Conservation (phyloP, 495 filamentous ascomycete species). For the Aspergillus carlsbadensis region DNA sequence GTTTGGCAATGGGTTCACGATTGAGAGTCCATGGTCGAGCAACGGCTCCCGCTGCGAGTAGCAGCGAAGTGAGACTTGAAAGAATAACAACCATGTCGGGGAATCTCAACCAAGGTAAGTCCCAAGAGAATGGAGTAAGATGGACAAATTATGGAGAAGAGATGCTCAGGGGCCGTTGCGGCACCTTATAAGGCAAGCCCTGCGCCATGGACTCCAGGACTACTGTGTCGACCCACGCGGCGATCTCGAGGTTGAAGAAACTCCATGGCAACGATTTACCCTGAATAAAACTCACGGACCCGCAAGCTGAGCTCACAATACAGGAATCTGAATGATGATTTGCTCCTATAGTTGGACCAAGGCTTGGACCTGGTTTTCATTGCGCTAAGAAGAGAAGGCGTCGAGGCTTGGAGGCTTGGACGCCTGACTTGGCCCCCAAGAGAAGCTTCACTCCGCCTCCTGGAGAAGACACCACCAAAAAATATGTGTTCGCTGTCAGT, state of each 20-base stretch:
- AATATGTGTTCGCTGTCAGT: background rate
- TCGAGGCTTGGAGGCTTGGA: no score
- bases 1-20: background rate
- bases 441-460: conserved; percentile 5
- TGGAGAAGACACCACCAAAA: background rate
- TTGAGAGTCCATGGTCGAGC: background rate
- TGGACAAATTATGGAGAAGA: background rate
- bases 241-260: no score
- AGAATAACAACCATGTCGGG: conserved; percentile 2
- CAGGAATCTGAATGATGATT: no score
- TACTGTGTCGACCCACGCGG: no score
- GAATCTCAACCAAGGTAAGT: background rate
- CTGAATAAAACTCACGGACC: background rate
- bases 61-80: background rate
- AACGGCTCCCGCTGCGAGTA: background rate
- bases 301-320: no score
- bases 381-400: no score
- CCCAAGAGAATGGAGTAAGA: background rate
- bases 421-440: background rate
- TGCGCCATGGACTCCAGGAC: no score
- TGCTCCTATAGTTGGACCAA: no score
- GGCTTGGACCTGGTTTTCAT: no score
- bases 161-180: background rate
- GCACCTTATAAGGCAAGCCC: background rate
- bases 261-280: background rate